These are phyloP conservation scores for Quercus robur DNA, from an alignment of 306 rosid genomes.

Conservation along the genomic window DNA sequence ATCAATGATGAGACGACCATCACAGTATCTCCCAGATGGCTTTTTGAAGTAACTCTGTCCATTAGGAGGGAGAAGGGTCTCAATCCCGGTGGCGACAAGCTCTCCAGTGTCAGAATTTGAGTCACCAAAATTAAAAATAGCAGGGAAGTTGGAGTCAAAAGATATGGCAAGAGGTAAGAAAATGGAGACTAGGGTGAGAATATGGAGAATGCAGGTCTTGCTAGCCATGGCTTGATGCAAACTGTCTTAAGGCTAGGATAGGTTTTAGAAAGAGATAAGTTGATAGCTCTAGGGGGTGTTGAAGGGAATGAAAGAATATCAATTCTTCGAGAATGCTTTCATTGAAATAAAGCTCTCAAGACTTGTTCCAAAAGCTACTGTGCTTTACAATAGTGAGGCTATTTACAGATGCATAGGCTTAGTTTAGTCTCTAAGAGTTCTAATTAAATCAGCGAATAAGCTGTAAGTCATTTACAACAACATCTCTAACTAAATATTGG, in stretches of 20 bases:
- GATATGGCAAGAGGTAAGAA: slow-evolving; percentile 42
- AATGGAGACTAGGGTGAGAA: slow-evolving; percentile 38
- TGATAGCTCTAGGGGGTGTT: not conserved
- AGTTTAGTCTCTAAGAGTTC: too few relatives aligned
- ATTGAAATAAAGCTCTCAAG: too few relatives aligned
- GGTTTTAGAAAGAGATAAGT: too few relatives aligned
- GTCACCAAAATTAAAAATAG: slow-evolving; percentile 83
- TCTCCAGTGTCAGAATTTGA: slow-evolving; percentile 89
- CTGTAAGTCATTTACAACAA: too few relatives aligned
- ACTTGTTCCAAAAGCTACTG: too few relatives aligned
- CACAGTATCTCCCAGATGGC: slow-evolving; percentile 89
- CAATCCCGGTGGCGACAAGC: slow-evolving; percentile 66
- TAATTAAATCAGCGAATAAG: too few relatives aligned
- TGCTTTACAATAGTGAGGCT: too few relatives aligned
- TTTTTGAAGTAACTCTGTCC: slow-evolving; percentile 57
- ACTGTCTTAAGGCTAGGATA: too few relatives aligned
- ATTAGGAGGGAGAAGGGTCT: slow-evolving; percentile 56
- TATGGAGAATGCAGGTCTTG: slow-evolving; percentile 22
- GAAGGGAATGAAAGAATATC: too few relatives aligned
- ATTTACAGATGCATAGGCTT: too few relatives aligned
- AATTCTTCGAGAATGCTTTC: too few relatives aligned
- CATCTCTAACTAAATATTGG: too few relatives aligned
- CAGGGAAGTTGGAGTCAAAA: slow-evolving; percentile 51
- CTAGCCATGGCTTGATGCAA: slow-evolving; percentile 27
- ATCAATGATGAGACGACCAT: slow-evolving; percentile 82